Evolutionary conservation across 306 rosid species (phyloP).

Genomic region (Medicago lupulina): DNA sequence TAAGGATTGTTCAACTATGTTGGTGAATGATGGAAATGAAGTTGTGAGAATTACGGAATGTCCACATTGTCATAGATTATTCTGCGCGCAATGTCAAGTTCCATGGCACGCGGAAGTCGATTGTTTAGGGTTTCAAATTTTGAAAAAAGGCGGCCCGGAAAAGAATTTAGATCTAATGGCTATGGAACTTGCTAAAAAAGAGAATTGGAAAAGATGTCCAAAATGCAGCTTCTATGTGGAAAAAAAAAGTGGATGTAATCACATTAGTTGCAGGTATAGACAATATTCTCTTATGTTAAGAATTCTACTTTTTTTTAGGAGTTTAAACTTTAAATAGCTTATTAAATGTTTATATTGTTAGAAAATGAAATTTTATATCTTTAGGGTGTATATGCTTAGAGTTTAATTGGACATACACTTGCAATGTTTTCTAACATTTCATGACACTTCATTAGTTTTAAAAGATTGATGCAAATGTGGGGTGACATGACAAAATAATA

Average conservation of each 20-base stretch:
- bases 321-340: conserved; percentile 1
- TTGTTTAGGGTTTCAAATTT: neutral
- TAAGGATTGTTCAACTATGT: conserved; percentile 58
- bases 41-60: conserved; percentile 58
- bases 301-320: neutral
- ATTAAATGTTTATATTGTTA: neutral
- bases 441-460: no score
- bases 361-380: neutral
- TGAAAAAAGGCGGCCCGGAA: neutral
- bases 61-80: conserved; percentile 57
- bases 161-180: neutral
- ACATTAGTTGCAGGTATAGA: neutral
- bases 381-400: no score
- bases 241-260: neutral
- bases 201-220: conserved; percentile 44
- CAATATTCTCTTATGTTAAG: neutral
- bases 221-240: neutral
- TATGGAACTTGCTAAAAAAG: neutral
- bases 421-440: no score
- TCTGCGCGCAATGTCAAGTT: conserved; percentile 18
- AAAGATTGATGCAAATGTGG: no score
- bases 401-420: no score
- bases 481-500: no score
- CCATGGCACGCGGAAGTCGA: neutral
- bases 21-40: conserved; percentile 53